Evolutionary conservation across 176 grass and related monocot species (phyloP).

Genomic region (Puya raimondii): DNA sequence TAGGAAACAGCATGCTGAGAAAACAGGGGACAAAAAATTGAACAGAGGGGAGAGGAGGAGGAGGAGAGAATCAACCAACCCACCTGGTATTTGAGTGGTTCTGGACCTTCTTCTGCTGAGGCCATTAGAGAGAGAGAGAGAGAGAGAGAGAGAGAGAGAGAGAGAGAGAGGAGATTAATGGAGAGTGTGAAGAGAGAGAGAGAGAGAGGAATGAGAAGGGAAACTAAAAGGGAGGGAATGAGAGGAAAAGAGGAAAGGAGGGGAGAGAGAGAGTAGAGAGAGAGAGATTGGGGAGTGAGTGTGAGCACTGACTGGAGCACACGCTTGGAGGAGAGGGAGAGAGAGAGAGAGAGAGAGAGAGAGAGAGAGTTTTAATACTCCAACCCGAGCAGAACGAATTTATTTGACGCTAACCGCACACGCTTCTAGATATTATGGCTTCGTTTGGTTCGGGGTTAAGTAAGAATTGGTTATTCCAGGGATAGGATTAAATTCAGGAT

Average conservation of each 20-base stretch:
- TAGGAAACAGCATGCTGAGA: neutral
- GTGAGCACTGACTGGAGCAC: neutral
- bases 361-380: constrained; percentile 5
- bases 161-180: neutral
- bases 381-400: neutral
- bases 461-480: too few relatives aligned
- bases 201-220: neutral
- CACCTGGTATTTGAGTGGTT: constrained; percentile 83
- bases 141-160: neutral
- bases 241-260: neutral
- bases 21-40: neutral
- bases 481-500: too few relatives aligned
- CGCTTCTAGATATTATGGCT: neutral
- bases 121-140: constrained; percentile 39
- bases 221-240: too few relatives aligned
- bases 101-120: constrained; percentile 38
- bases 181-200: neutral
- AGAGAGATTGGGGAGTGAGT: neutral
- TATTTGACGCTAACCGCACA: too few relatives aligned
- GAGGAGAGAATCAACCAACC: constrained; percentile 24
- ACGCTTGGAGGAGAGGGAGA: neutral
- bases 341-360: neutral
- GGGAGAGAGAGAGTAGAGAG: constrained; percentile 7
- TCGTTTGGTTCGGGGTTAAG: neutral
- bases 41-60: constrained; percentile 7